phyloP scores from a whole-genome alignment of 768 basidiomycete genomes.

The Kondoa malvinella region DNA sequence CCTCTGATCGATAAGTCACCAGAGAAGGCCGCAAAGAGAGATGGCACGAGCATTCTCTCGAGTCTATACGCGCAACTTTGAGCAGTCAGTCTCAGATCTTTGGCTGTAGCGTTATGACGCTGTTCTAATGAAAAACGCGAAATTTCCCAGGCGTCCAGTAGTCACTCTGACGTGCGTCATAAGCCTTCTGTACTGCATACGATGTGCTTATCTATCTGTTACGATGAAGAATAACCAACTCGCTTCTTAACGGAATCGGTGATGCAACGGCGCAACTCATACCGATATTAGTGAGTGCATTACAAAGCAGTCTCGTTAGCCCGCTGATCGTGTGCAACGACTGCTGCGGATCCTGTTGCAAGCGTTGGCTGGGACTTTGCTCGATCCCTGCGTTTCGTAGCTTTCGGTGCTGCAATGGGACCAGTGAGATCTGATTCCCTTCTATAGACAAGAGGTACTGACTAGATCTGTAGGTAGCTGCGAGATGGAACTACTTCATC shows the following conservation, averaged over 20 bases:
- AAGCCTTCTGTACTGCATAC: too few species aligned
- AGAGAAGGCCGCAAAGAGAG: too few species aligned
- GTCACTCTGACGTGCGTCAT: too few species aligned
- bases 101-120: too few species aligned
- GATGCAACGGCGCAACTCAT: neutral
- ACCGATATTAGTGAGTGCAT: neutral
- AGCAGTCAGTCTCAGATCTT: neutral
- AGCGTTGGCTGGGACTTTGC: slow-evolving; percentile 1
- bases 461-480: neutral
- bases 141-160: neutral
- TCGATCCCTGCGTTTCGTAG: neutral
- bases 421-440: neutral
- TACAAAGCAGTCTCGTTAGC: neutral
- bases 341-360: neutral
- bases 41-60: neutral
- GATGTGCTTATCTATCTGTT: too few species aligned
- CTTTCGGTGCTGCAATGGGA: slow-evolving; percentile 1
- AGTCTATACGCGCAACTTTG: neutral
- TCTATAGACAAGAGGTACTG: neutral
- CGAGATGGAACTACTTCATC: neutral
- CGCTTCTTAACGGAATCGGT: neutral
- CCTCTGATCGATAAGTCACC: too few species aligned
- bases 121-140: too few species aligned
- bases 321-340: neutral
- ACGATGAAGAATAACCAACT: slow-evolving; percentile 1